Evolutionary conservation across 2,329 filamentous ascomycete genomes (phyloP), one percentile per base, ranked within the genome.

Genomic region (Xylaria polymorpha): DNA sequence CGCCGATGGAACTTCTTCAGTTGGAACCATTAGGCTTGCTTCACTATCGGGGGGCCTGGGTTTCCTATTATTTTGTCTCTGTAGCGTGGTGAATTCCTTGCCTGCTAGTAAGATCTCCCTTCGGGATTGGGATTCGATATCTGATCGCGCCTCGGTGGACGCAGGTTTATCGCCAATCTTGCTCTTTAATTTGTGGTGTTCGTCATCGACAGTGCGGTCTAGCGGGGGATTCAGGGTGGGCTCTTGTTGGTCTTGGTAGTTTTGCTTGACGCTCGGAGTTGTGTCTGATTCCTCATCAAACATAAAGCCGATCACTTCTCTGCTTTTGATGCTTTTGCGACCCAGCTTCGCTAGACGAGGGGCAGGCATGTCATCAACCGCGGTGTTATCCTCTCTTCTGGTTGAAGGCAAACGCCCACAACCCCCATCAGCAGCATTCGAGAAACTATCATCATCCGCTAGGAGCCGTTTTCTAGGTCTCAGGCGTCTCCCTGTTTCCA

Each of bases 271-370:
- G 35, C 29, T 55, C 15, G 61, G 35, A 44, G 29, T 4, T 53
- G 61, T 39, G 22, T 60, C 56, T 39, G 29, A 53, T 59, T 76
- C 73, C 50, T 78, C 76, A 14, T 76, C 73, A 64, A 76, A 77
- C 39, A 73, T 46, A 25, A 78, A 69, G 10, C 77, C 78, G 41
- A 79, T 79, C 6, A 79, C 64, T 48, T 79, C 78, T 53, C 71
- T 78, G 43, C 76, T 79, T 41, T 76, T 75, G 50, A 79, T 73
- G 58, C 73, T 73, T 61, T 72, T 79, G 44, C 77, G 74, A 18
- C 74, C 71, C 5, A 79, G 61, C 20, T 69, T 72, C 48, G 73
- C 77, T 56, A 79, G 68, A 25, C 77, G 76, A 62, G 77, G 77
- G 32, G 75, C 62, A n/a, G 73, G 74, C 41, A 59, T 56, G 14